phyloP scores from a whole-genome alignment of 495 filamentous ascomycete species.

The Tuber calosporum region DNA sequence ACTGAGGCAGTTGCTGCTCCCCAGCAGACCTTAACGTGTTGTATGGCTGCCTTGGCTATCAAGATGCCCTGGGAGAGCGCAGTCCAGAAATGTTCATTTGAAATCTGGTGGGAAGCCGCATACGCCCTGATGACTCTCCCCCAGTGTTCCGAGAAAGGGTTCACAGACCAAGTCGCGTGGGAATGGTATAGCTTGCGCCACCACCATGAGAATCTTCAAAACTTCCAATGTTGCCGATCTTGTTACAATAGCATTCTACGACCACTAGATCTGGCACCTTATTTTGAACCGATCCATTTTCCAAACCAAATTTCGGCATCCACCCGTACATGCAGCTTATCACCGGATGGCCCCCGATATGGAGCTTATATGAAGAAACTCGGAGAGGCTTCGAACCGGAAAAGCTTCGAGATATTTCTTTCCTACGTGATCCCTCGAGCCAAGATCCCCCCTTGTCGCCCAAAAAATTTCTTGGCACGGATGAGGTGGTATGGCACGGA shows the following conservation, averaged over 20 bases:
- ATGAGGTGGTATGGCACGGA: slow-evolving; percentile 43
- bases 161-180: slow-evolving; percentile 38
- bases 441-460: slow-evolving; percentile 39
- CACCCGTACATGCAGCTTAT: slow-evolving; percentile 24
- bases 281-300: slow-evolving; percentile 40
- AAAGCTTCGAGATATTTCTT: slow-evolving; percentile 33
- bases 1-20: slow-evolving; percentile 20
- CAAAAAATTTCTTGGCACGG: slow-evolving; percentile 37
- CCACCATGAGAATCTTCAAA: slow-evolving; percentile 30
- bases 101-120: slow-evolving; percentile 40
- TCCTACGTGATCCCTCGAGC: slow-evolving; percentile 36
- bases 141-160: slow-evolving; percentile 41
- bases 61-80: slow-evolving; percentile 40
- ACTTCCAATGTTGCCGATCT: slow-evolving; percentile 43
- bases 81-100: slow-evolving; percentile 37
- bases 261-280: slow-evolving; percentile 36
- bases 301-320: slow-evolving; percentile 29
- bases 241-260: slow-evolving; percentile 42
- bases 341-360: slow-evolving; percentile 25
- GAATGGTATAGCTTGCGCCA: slow-evolving; percentile 43
- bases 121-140: slow-evolving; percentile 32
- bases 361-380: slow-evolving; percentile 31
- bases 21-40: slow-evolving; percentile 29
- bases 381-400: slow-evolving; percentile 29
- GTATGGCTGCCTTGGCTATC: slow-evolving; percentile 35